Evolutionary conservation across 148 eudicot species (phyloP).

Genomic region (Rhododendron williamsianum): DNA sequence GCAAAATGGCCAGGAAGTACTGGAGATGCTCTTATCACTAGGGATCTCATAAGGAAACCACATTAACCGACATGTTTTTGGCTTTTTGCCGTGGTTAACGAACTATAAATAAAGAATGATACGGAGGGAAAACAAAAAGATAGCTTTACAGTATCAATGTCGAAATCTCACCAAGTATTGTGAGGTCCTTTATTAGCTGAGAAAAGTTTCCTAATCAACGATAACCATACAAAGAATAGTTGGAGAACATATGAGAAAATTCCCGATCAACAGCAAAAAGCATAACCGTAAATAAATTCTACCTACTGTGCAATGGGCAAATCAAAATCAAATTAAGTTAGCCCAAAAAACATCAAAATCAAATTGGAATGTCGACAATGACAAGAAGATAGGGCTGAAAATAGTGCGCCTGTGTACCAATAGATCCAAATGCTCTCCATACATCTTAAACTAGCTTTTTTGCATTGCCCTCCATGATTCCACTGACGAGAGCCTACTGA

Average conservation of each 20-base stretch:
- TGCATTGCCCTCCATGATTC: not conserved
- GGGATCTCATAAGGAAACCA: not conserved
- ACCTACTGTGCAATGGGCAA: slow-evolving; percentile 6
- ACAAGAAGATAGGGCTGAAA: slow-evolving; percentile 20
- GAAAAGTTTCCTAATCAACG: not conserved
- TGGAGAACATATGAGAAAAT: not conserved
- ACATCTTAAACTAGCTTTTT: not conserved
- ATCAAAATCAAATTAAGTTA: not conserved
- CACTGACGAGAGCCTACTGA: not conserved
- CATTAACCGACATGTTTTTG: not conserved
- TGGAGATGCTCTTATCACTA: not conserved
- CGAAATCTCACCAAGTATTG: not conserved
- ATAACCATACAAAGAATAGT: not conserved
- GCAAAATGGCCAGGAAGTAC: too few relatives aligned
- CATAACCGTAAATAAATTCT: not conserved
- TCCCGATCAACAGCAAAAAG: not conserved
- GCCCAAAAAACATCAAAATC: not conserved
- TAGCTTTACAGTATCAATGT: not conserved
- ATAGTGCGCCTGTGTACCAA: slow-evolving; percentile 13
- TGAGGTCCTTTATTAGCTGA: not conserved
- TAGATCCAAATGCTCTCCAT: not conserved
- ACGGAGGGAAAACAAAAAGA: not conserved
- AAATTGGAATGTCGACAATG: slow-evolving; percentile 22
- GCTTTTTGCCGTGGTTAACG: not conserved
- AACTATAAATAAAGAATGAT: not conserved